These are phyloP conservation scores for Lactarius evosmus DNA, from an alignment of 768 basidiomycete genomes.

Conservation along the genomic window DNA sequence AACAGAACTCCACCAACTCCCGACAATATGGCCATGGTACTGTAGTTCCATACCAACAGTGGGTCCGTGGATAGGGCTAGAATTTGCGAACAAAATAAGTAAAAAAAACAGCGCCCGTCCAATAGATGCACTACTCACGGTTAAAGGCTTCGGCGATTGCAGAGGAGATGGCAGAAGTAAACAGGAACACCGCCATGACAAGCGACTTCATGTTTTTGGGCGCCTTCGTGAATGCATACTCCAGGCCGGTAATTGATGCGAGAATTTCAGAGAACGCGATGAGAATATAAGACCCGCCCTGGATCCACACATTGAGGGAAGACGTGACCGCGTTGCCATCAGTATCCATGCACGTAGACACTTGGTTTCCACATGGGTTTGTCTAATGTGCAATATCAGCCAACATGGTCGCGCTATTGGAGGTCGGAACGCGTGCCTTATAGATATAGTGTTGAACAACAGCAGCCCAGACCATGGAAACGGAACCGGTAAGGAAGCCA, in stretches of 20 bases:
- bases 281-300: constrained; percentile 65
- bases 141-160: constrained; percentile 72
- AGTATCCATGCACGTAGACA: constrained; percentile 49
- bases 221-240: constrained; percentile 91
- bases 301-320: constrained; percentile 75
- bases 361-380: constrained; percentile 46
- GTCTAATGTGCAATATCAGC: constrained; percentile 31
- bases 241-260: constrained; percentile 76
- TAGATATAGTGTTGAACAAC: constrained; percentile 75
- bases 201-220: constrained; percentile 85
- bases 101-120: neutral
- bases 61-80: constrained; percentile 59
- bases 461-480: constrained; percentile 43
- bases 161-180: constrained; percentile 53
- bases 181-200: constrained; percentile 56
- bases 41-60: constrained; percentile 69
- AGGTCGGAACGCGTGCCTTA: constrained; percentile 36
- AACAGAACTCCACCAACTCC: constrained; percentile 50
- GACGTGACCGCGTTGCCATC: constrained; percentile 54
- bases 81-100: neutral
- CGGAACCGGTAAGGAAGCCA: constrained; percentile 38
- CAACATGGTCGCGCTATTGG: neutral
- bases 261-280: constrained; percentile 72
- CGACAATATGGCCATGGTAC: constrained; percentile 51
- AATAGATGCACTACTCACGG: constrained; percentile 40